Evolutionary conservation across 1,284 basidiomycete genomes (phyloP).

Genomic region (Irpex sp.): DNA sequence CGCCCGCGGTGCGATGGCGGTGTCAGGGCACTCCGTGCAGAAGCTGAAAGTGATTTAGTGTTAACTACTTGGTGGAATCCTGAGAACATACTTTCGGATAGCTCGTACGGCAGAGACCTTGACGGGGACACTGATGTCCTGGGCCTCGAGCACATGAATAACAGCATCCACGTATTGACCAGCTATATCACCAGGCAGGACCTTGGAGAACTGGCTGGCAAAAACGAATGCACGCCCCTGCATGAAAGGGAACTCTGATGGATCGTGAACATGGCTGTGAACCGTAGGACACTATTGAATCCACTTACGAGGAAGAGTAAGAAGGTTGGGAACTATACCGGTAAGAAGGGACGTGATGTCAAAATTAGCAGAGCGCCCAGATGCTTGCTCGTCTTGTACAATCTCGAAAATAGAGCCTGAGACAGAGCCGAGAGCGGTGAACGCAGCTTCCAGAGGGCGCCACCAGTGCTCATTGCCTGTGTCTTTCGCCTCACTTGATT

Average conservation of each 20-base stretch:
- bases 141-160: slow-evolving; percentile 77
- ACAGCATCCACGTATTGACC: slow-evolving; percentile 87
- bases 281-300: background rate
- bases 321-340: slow-evolving; percentile 75
- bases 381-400: slow-evolving; percentile 69
- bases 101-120: slow-evolving; percentile 94
- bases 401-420: slow-evolving; percentile 75
- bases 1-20: slow-evolving; percentile 61
- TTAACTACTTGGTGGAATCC: background rate
- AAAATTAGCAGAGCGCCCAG: slow-evolving; percentile 62
- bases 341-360: slow-evolving; percentile 77
- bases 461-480: slow-evolving; percentile 65
- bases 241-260: slow-evolving; percentile 74
- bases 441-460: slow-evolving; percentile 82
- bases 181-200: slow-evolving; percentile 69
- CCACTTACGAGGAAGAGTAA: slow-evolving; percentile 58
- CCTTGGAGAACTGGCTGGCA: slow-evolving; percentile 82
- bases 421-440: slow-evolving; percentile 85
- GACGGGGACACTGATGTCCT: slow-evolving; percentile 72
- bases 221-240: slow-evolving; percentile 95
- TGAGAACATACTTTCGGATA: slow-evolving; percentile 70
- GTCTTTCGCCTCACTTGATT: slow-evolving; percentile 53
- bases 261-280: background rate
- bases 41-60: slow-evolving; percentile 44
- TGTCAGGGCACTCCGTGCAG: slow-evolving; percentile 58